A percentile compares a stretch with the other conserved stretches of the same genome.
Evolutionary conservation across 441 rosid genomes (phyloP).

Genomic region (Hura crepitans): DNA sequence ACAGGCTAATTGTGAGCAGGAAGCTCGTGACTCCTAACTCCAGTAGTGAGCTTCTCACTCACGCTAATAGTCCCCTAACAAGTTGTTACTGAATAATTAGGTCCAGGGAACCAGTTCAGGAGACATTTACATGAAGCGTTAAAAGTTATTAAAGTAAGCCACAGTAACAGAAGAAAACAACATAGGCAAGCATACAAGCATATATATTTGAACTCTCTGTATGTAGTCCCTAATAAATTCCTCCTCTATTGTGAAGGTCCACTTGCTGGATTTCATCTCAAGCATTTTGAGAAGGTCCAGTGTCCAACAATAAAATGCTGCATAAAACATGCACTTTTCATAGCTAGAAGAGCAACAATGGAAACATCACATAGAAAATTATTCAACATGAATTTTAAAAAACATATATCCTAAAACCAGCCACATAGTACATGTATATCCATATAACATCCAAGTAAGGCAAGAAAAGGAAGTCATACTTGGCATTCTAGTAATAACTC

Average conservation of each 20-base stretch:
- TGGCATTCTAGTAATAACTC: slow-evolving; percentile 29
- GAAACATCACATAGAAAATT: background rate
- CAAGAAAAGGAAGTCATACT: slow-evolving; percentile 38
- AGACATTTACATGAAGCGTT: background rate
- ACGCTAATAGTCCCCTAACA: background rate
- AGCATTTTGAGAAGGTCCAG: background rate
- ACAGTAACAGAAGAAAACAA: background rate
- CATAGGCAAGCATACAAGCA: background rate
- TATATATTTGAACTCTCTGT: background rate
- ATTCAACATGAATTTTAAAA: background rate
- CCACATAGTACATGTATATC: background rate
- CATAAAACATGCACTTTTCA: background rate
- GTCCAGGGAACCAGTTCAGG: background rate
- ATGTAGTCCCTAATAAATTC: background rate
- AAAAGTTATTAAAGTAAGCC: background rate
- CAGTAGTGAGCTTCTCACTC: too few species aligned
- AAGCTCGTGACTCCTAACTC: too few species aligned
- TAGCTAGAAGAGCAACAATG: background rate
- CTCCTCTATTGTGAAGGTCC: background rate
- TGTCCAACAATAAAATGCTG: background rate
- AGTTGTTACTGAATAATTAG: background rate
- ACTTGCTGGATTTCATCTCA: background rate
- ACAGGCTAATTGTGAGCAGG: too few species aligned
- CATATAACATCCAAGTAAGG: background rate
- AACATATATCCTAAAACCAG: background rate